A percentile compares a stretch with the other conserved stretches of the same genome.
Conservation (phyloP, 2,329 filamentous ascomycete species). For the Exophiala aquamarina region DNA sequence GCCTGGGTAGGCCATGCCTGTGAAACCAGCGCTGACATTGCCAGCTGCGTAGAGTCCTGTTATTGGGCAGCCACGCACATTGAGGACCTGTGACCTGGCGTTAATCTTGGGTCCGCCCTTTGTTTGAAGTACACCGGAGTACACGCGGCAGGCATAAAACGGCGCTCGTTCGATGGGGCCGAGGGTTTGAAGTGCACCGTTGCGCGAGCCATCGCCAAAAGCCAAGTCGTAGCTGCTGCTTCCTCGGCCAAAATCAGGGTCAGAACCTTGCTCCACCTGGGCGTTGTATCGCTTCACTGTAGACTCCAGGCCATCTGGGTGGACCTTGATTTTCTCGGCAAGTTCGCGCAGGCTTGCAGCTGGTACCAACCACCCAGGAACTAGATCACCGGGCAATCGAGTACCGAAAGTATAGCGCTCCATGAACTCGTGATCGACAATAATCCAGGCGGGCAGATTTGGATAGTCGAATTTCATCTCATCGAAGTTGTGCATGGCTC, state of each 20-base stretch:
- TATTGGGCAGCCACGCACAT: neutral
- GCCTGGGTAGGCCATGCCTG: neutral
- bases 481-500: neutral
- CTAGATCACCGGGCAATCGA: too few species aligned
- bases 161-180: neutral
- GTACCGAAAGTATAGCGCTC: neutral
- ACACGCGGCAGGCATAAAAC: constrained; percentile 3
- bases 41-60: neutral
- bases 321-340: neutral
- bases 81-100: neutral
- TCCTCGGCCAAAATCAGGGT: constrained; percentile 3
- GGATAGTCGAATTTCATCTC: constrained; percentile 2
- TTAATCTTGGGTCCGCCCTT: too few species aligned
- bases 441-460: neutral
- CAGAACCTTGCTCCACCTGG: neutral
- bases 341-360: neutral
- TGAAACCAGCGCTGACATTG: neutral
- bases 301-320: neutral
- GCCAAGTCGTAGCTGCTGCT: neutral
- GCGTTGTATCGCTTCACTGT: constrained; percentile 1
- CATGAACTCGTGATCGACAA: neutral
- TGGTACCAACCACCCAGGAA: too few species aligned
- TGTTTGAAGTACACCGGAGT: constrained; percentile 1
- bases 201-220: neutral
- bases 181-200: neutral